Evolutionary conservation across 495 filamentous ascomycete species (phyloP), one percentile per base, ranked within the genome.

Genomic region (Beverwykella pulmonaria): DNA sequence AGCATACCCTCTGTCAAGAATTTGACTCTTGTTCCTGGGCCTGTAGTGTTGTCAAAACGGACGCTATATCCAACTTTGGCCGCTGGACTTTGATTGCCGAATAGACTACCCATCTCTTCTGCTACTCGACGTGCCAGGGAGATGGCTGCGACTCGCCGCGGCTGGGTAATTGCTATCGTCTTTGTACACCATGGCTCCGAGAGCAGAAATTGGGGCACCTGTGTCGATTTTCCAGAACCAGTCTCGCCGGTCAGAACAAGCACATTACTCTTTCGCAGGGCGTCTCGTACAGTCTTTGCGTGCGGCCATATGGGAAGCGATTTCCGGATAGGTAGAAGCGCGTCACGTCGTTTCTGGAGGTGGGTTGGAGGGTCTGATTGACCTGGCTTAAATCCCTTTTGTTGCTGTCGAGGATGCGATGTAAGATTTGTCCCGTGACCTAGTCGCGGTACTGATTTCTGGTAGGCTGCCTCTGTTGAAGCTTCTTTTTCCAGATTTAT

Each of bases 1-100:
- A 99, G 80, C 90, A 96, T 98, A 58, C 95, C 95, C 75, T 99
- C 95, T 0, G 95, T 99, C 67, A 99, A 79, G 71, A 90, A 99
- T 74, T 98, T 98, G 75, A 99, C 88, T 63, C 81, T 83, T 1
- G 91, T 91, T 49, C 80, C 82, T 9, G 91, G 90, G 12, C 87
- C 83, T 0, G 85, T 85, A 22, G 89, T 90, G n/a, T 85, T 86
- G 71, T 99, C 94, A 74, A 98, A 98, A 46, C 95, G 87, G 25
- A 99, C 93, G 10, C 89, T 90, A 71, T 97, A 99, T 20, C 95
- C 95, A 17, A 99, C 95, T 67, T 84, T 81, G 12, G 90, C 92
- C 27, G 84, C 83, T 2, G 84, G 82, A n/a, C 79, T 85, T 0
- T 80, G 82, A 1, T 82, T 83, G 5, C 86, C 87, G 7, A 98